These are phyloP conservation scores for Leishmania mexicana DNA, from an alignment of 208 protist genomes.

Conservation along the genomic window DNA sequence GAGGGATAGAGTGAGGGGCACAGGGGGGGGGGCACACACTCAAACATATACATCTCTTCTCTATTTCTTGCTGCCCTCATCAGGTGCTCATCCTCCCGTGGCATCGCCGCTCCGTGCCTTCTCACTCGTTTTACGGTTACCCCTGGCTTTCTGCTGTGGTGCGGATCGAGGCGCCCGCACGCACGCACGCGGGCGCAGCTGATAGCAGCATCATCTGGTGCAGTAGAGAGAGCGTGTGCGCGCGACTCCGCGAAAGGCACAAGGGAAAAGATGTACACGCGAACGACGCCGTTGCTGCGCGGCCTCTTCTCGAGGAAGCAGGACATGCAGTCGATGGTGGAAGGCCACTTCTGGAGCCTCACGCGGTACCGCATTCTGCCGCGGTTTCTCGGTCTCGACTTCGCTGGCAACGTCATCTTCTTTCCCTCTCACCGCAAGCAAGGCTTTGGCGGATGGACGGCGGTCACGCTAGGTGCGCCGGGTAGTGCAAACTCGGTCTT, in stretches of 20 bases:
- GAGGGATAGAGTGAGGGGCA: neutral
- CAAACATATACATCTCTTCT: neutral
- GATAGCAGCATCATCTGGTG: neutral
- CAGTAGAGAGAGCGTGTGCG: neutral
- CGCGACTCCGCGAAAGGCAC: neutral
- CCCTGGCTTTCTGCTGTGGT: neutral
- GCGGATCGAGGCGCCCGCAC: neutral
- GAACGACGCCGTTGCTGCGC: slow-evolving; percentile 22
- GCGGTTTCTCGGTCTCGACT: slow-evolving; percentile 78
- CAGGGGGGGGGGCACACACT: neutral
- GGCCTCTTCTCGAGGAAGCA: slow-evolving; percentile 34
- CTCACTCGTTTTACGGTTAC: neutral
- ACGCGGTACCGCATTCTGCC: slow-evolving; percentile 84
- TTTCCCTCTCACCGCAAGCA: slow-evolving; percentile 82
- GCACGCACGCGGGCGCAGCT: neutral
- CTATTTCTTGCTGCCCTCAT: neutral
- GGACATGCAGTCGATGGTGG: slow-evolving; percentile 58
- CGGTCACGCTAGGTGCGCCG: slow-evolving; percentile 74
- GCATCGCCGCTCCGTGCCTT: neutral
- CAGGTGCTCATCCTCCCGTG: neutral
- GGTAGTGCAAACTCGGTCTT: slow-evolving; percentile 42
- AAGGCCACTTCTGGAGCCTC: slow-evolving; percentile 88
- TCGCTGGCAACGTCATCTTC: slow-evolving; percentile 87
- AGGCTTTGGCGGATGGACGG: slow-evolving; percentile 82
- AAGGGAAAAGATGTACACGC: slow-evolving; percentile 30